phyloP scores from a whole-genome alignment of 225 moss, liverwort and hornwort species.

The Anthoceros angustus region DNA sequence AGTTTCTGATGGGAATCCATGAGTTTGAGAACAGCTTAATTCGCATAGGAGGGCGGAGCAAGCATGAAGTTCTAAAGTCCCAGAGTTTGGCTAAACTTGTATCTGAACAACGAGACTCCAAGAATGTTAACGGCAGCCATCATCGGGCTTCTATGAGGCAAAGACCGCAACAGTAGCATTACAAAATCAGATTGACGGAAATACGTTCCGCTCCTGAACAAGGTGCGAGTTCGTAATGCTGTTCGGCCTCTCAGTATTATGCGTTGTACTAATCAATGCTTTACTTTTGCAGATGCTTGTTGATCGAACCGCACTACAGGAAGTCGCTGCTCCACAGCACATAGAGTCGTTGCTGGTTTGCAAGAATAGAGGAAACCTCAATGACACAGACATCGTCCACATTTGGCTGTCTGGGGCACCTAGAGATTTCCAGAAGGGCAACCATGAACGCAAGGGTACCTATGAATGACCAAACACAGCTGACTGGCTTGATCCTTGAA shows the following conservation, averaged over 20 bases:
- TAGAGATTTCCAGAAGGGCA: not conserved
- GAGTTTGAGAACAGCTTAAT: slow-evolving; percentile 14
- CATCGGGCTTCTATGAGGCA: not conserved
- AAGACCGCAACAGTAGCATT: not conserved
- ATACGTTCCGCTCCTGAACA: not conserved
- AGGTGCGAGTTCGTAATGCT: not conserved
- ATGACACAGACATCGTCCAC: not conserved
- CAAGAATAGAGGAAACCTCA: not conserved
- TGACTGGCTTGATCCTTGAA: no score
- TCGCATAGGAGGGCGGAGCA: slow-evolving; percentile 20
- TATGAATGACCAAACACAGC: no score
- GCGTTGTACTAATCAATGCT: no score
- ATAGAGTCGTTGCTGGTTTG: not conserved
- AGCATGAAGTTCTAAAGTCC: slow-evolving; percentile 9
- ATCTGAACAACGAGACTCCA: not conserved
- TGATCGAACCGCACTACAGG: not conserved
- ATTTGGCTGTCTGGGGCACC: not conserved
- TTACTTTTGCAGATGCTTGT: not conserved
- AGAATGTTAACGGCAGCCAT: slow-evolving; percentile 5
- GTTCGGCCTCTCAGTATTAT: not conserved
- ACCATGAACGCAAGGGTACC: not conserved
- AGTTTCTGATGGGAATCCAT: slow-evolving; percentile 26
- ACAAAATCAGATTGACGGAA: slow-evolving; percentile 9
- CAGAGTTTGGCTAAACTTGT: slow-evolving; percentile 12
- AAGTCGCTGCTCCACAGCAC: not conserved